Evolutionary conservation across 768 basidiomycete genomes (phyloP).

Genomic region (Phlebiopsis gigantea): DNA sequence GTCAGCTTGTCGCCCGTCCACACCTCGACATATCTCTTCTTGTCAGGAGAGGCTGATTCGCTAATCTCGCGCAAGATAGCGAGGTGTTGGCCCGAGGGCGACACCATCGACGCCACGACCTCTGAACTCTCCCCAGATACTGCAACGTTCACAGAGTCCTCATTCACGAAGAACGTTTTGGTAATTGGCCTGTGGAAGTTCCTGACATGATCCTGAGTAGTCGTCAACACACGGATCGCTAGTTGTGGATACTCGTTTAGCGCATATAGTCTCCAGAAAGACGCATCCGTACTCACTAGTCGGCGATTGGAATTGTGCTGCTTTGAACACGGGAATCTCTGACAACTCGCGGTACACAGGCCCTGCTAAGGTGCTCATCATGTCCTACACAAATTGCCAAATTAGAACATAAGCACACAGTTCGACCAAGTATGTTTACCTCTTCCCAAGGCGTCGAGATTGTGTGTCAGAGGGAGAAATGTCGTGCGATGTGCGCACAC

Average conservation of each 20-base stretch:
- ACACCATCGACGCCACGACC: constrained; percentile 35
- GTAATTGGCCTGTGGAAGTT: constrained; percentile 42
- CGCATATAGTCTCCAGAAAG: background rate
- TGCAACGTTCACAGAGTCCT: constrained; percentile 17
- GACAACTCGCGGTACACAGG: constrained; percentile 4
- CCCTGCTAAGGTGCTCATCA: background rate
- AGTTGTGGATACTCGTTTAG: background rate
- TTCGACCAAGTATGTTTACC: no score
- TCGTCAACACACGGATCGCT: constrained; percentile 42
- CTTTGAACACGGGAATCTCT: constrained; percentile 8
- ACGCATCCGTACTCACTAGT: constrained; percentile 3
- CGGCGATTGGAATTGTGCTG: constrained; percentile 11
- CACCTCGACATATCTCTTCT: constrained; percentile 54
- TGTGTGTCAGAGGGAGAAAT: no score
- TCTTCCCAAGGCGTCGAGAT: no score
- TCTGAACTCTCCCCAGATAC: constrained; percentile 34
- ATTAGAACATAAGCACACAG: no score
- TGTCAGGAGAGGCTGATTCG: constrained; percentile 19
- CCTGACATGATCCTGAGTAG: constrained; percentile 43
- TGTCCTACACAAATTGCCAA: background rate
- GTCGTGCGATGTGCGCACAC: background rate
- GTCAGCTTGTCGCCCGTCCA: constrained; percentile 44
- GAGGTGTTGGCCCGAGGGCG: constrained; percentile 35
- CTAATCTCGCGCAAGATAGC: constrained; percentile 41
- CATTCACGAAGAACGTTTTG: constrained; percentile 32